Evolutionary conservation across 345 rosid species (phyloP).

Genomic region (Acer yangbiense): DNA sequence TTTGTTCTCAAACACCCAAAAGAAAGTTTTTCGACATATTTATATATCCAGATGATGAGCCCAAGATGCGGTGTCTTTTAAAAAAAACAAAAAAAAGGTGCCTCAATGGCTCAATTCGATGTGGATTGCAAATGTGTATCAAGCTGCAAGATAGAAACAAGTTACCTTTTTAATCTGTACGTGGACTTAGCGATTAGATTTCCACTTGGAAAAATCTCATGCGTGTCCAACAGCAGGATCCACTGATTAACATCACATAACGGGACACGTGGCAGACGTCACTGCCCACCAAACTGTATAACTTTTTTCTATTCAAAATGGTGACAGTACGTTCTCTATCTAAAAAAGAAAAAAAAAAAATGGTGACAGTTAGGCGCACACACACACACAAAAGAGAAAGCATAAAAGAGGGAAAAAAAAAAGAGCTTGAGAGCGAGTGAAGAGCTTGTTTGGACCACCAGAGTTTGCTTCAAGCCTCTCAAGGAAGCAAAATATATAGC

Average conservation of each 20-base stretch:
- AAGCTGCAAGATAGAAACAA: not conserved
- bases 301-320: not conserved
- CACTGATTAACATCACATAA: not conserved
- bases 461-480: slow-evolving; percentile 18
- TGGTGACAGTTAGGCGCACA: not conserved
- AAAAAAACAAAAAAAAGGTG: not conserved
- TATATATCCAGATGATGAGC: not conserved
- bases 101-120: not conserved
- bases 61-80: slow-evolving; percentile 3
- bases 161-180: not conserved
- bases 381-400: too few relatives aligned
- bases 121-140: slow-evolving; percentile 30
- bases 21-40: not conserved
- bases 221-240: slow-evolving; percentile 20
- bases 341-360: too few relatives aligned
- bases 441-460: slow-evolving; percentile 23
- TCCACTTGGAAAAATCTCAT: slow-evolving; percentile 35
- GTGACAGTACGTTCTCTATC: not conserved
- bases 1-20: not conserved
- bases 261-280: slow-evolving; percentile 25
- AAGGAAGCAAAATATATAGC: too few relatives aligned
- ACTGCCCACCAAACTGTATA: slow-evolving; percentile 4
- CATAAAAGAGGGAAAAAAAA: too few relatives aligned
- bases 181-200: slow-evolving; percentile 9
- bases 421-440: not conserved